Base-by-base conservation (phyloP, 495 filamentous ascomycete species). In the Penicillium parvum region DNA sequence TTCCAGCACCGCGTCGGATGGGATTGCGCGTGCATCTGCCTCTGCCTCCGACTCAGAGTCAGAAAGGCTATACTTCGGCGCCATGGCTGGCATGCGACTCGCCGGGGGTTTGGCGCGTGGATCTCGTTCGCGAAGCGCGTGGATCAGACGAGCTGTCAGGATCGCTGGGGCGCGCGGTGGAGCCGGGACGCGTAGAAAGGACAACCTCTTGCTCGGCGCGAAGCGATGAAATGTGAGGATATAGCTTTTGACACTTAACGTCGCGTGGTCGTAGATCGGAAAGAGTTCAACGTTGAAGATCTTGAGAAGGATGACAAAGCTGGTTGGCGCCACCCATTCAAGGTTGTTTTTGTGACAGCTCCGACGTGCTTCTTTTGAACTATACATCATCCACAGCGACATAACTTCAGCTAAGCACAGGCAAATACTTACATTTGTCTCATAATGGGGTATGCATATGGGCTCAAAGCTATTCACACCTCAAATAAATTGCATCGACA, bases 1-100 rank as follows among this genome's bases (percentile, higher is more conserved):
- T 47, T 82, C 77, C 6, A 82, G 49, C 4, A 49, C 30, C 22
- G 55, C 41, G 33, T 73, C 61, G 9, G 73, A 61, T 19, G 58
- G 70, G 11, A 43, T 25, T 3, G 40, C 18, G 5, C 45, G 26
- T 2, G 22, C 14, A 1, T 37, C 25, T 2, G 33, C 29, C 12
- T 60, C 57, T 7, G 45, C 25, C 16, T 62, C 63, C 5, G 63
- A 54, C 33, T 71, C 67, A 10, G 62, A 60, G 25, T 69, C 65
- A 2, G 64, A 64, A 30, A 74, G 41, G 11, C 47, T 56, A 32
- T 61, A 61, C 49, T 57, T 54, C 4, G 60, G 62, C 11, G 55
- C 47, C 69, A 73, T 73, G 25, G 16, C 48, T 19, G 32, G 22
- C 25, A 23, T n/a, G 16, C n/a, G 21, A 10, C 15, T 2, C 22